These are phyloP conservation scores for Fragaria ananassa DNA, from an alignment of 306 rosid species.

Conservation along the genomic window DNA sequence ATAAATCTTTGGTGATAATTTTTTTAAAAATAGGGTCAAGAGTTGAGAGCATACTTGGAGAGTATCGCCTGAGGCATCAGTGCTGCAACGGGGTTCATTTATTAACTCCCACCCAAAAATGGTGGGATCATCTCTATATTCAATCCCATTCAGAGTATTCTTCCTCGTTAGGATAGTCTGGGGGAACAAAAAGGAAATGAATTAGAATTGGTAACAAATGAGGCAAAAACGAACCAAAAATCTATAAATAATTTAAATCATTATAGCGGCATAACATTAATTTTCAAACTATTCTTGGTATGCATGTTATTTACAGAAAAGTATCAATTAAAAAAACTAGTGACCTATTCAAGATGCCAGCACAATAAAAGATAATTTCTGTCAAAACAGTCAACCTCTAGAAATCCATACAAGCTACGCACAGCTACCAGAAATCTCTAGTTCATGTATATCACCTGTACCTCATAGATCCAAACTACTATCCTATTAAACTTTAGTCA, in stretches of 20 bases:
- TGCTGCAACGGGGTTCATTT: conserved; percentile 91
- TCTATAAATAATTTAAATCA: neutral
- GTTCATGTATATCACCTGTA: neutral
- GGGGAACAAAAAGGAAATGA: conserved; percentile 16
- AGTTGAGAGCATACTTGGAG: conserved; percentile 69
- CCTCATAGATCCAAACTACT: conserved; percentile 6
- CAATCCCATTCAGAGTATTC: conserved; percentile 72
- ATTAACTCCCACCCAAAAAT: conserved; percentile 97
- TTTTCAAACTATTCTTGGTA: neutral
- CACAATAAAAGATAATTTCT: neutral
- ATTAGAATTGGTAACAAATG: neutral
- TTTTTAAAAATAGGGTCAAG: neutral
- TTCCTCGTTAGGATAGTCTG: conserved; percentile 86
- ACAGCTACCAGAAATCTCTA: conserved; percentile 5
- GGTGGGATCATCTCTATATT: conserved; percentile 88
- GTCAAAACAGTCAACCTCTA: conserved; percentile 10
- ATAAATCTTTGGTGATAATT: neutral
- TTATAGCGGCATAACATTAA: neutral
- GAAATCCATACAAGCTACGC: neutral
- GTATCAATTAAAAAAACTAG: neutral
- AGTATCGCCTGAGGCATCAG: conserved; percentile 93
- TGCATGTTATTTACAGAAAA: neutral
- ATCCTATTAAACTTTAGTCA: neutral
- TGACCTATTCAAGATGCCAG: neutral
- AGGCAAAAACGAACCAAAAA: neutral